Base-by-base conservation (phyloP, 1,139 yeast species). In the Pichia sp. region DNA sequence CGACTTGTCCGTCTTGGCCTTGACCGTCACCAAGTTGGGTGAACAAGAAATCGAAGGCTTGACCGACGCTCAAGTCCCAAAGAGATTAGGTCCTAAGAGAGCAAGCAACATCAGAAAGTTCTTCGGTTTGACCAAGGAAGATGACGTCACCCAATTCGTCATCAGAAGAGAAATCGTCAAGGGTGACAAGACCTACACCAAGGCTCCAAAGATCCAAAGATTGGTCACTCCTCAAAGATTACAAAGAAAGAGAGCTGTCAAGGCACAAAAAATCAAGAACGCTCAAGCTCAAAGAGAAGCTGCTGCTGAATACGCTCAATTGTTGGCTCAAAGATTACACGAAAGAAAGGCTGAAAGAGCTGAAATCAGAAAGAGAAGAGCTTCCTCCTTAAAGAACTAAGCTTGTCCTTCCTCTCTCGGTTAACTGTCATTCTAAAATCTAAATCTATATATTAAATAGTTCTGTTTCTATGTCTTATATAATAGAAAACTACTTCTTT, bases 161-260 rank as follows among this genome's bases (percentile, higher is more conserved):
- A 87, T 93, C 75, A 95, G 98, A 84, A 95, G 99, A 82, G 97
- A 92, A 78, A 85, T 93, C 70, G 84, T 85, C 80, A 93, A 93
- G 88, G 96, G 96, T 81, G 98, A 92, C 74, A 91, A 90, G 87
- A 85, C 91, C 75, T 93, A 88, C 93, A 88, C 98, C 80, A 93
- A 93, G 88, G 98, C 99, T 74, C 99, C 99, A 82, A 93, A 90
- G 89, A 92, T 93, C 81, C 99, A 93, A 84, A 91, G 99, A 83
- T 87, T 93, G 75, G 96, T 93, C 69, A 93, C 99, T 73, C 99
- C 99, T 77, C 97, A 92, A 83, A 87, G 91, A 74, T 86, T 93
- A 78, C 98, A 92, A 84, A 93, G 97, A 87, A 93, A 93, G 96
- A 89, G 98, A 84, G 93, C 90, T 75, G 86, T 89, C 76, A 87